A percentile compares a stretch with the other conserved stretches of the same genome.
These are phyloP conservation scores for Apiospora pterosperma DNA, from an alignment of 2,329 filamentous ascomycete species.

Conservation along the genomic window DNA sequence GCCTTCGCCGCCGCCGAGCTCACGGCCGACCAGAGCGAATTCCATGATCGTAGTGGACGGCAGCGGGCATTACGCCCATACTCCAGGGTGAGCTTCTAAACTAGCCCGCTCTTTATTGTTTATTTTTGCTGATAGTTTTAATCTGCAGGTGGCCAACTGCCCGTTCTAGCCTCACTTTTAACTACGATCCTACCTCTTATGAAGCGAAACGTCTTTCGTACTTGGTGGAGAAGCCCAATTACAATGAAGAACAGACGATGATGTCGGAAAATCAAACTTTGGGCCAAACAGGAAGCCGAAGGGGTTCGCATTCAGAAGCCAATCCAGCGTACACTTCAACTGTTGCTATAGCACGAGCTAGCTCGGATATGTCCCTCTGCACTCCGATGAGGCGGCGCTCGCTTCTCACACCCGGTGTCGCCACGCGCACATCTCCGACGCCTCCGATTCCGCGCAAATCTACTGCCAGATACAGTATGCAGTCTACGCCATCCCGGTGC, in stretches of 20 bases:
- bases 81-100: background rate
- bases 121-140: background rate
- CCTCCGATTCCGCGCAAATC: conserved; percentile 10
- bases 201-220: conserved; percentile 42
- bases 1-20: conserved; percentile 13
- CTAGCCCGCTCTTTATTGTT: background rate
- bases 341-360: conserved; percentile 32
- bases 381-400: conserved; percentile 29
- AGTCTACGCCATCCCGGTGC: conserved; percentile 18
- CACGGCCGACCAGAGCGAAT: conserved; percentile 25
- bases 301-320: conserved; percentile 29
- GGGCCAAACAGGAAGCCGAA: conserved; percentile 32
- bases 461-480: conserved; percentile 16
- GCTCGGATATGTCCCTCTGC: conserved; percentile 39
- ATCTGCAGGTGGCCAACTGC: conserved; percentile 27
- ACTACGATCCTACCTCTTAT: conserved; percentile 42
- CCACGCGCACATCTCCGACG: conserved; percentile 20
- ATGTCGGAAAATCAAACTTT: conserved; percentile 32
- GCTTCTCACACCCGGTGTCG: conserved; percentile 24
- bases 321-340: conserved; percentile 12
- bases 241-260: conserved; percentile 27
- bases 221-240: conserved; percentile 30
- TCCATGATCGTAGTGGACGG: conserved; percentile 26
- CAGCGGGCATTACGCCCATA: conserved; percentile 8
- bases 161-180: conserved; percentile 35